Base-by-base conservation (phyloP, 169 alveolate genomes). In the Plasmodium billcollinsi region DNA sequence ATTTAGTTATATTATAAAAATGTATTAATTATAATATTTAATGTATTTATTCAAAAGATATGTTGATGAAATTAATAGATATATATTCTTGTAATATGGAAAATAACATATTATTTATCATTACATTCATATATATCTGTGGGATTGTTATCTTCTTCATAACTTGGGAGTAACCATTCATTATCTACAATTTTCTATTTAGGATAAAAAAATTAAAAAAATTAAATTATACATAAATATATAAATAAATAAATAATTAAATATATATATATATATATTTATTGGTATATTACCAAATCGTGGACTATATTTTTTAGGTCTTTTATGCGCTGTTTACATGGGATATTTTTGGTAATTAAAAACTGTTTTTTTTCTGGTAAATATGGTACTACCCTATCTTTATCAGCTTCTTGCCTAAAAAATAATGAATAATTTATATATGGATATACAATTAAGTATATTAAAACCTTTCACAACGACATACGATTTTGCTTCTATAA, bases 361-460 rank as follows among this genome's bases (percentile, higher is more conserved):
- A 80, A 92, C 63, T 92, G 95, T 24, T 92, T 92, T 21, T 74
- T 70, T 18, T 70, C 59, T 9, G 95, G 95, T 4, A 92, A 70
- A 78, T 92, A 80, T 3, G 89, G 54, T 14, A 92, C 95, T 3
- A 29, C 12, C 33, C 91, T 86, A 45, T 74, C 88, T 12, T 71
- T 47, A 45, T 89, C 76, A 7, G 94, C 95, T 20, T 83, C 85
- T 33, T 59, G 83, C 91, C 91, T 83, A 20, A 14, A 18, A 11
- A 33, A 18, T 20, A 69, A 45, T 58, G 63, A 3, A 69, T 56
- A 56, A 56, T 39, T 39, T 39, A 56, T 18, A 56, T 56, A 56
- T 56, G 33, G 18, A 18, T 56, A 12, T 56, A 56, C 11, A n/a
- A 4, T 15, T 56, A 8, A 56, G 2, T 56, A 20, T 14, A 2